phyloP scores from a whole-genome alignment of 371 early-diverging fungal species.

The Mucor sp. region DNA sequence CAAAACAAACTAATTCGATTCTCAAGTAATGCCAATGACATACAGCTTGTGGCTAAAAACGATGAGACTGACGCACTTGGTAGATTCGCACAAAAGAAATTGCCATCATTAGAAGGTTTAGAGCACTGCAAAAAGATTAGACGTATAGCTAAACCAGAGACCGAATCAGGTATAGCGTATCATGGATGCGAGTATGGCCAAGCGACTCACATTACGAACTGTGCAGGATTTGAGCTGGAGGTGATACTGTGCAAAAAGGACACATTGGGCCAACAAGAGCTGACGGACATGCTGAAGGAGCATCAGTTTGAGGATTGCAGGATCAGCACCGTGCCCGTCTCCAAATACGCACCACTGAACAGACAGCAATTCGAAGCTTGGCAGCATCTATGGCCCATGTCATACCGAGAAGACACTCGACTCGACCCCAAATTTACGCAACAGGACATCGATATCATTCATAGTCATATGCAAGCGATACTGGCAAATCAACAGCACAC shows the following conservation, averaged over 20 bases:
- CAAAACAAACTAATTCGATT: constrained; percentile 36
- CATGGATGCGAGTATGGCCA: background rate
- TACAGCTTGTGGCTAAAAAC: background rate
- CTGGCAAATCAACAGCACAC: constrained; percentile 30
- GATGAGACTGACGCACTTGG: background rate
- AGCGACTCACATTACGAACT: background rate
- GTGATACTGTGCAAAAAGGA: background rate
- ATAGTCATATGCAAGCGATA: constrained; percentile 38
- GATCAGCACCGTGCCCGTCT: constrained; percentile 35
- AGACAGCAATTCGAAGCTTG: constrained; percentile 61
- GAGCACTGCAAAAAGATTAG: constrained; percentile 52
- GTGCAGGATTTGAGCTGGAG: constrained; percentile 9
- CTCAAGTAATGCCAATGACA: constrained; percentile 37
- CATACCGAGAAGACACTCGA: constrained; percentile 60
- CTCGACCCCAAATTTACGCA: constrained; percentile 51
- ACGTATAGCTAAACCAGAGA: constrained; percentile 16
- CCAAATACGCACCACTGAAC: constrained; percentile 55
- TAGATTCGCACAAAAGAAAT: constrained; percentile 48
- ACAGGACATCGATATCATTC: constrained; percentile 38
- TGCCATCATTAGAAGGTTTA: constrained; percentile 37
- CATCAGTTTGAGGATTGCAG: constrained; percentile 15
- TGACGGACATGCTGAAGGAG: constrained; percentile 15
- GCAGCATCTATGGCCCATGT: constrained; percentile 62
- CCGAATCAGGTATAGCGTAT: constrained; percentile 2
- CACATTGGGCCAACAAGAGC: background rate